Evolutionary conservation across 225 moss, liverwort and hornwort genomes (phyloP), one percentile per base, ranked within the genome.

Genomic region (Climacium dendroides): DNA sequence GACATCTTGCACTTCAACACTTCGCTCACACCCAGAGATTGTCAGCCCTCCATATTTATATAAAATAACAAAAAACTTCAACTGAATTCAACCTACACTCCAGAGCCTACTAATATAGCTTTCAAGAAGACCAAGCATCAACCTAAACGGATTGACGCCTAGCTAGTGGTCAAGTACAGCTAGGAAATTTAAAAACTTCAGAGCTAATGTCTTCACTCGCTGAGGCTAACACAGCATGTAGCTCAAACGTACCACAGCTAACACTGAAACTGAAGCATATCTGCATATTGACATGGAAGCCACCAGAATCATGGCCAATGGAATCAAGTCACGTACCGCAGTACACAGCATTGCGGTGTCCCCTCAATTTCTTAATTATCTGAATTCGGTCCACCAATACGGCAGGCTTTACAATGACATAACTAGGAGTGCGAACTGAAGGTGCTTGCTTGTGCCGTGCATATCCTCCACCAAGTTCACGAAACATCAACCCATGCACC

Each of bases 301-400:
- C 55, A 87, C 79, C 53, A 63, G 74, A 89, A 83, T 89, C 63
- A 88, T 15, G 88, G 70, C 76, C 69, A 75, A 83, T 32, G 69
- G 72, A 82, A 60, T 62, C 39, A 65, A 83, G 59, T 77, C 35
- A 91, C 97, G 61, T 99, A 99, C 98, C 97, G 88, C 99, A 99
- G 89, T 99, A 99, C 43, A 99, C 99, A 74, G 99, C 99, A 92
- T 97, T 96, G 70, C 97, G 97, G 86, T 99, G 99, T 62, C 99
- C 99, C 83, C 96, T 93, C 64, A 99, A 92, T 79, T 91, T 96
- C 86, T 94, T 96, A 52, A 97, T 96, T 85, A 96, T 95, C 85
- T 96, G 95, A 79, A 99, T 97, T 82, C 97, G 91, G 77, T 92
- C 91, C 80, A 99, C 96, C 88, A 99, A 92, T 74, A 97, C 92